Base-by-base conservation (phyloP, 83 land plant species). In the Picea engelmannii region DNA sequence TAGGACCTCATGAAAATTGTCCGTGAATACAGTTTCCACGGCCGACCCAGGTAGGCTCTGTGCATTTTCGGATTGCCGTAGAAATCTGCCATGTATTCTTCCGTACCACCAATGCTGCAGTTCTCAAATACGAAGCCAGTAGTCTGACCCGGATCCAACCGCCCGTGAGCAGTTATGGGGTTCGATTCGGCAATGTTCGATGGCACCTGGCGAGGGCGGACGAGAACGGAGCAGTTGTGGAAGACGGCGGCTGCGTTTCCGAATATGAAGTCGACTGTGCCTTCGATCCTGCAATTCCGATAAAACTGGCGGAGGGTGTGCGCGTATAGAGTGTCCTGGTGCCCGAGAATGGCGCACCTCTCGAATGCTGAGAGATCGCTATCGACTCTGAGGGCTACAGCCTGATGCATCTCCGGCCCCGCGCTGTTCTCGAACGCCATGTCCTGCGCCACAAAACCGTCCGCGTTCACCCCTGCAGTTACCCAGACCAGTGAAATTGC, bases 1-100 rank as follows among this genome's bases (percentile, higher is more conserved):
- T 42, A 8, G 78, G 83, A 79, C 6, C 79, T 61, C 44, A 86
- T 49, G 24, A 83, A 83, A 64, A 92, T 87, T 0, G 89, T 88
- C 35, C 90, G 83, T 6, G 97, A 88, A 69, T 81, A 95, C 80
- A 74, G 67, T 85, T 92, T 94, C 96, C 96, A 94, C 12, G 96
- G 96, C 84, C 96, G 81, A 18, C 96, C 93, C 25, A 89, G 78
- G 80, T 83, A 91, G 58, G 44, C 79, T 78, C 66, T 67, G 67
- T 82, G 78, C 62, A 62, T 78, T 24, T 18, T 42, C 21, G 87
- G 82, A 13, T 84, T 83, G 66, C 74, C 47, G 6, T 13, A 17
- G 74, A 78, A 89, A 4, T 49, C 52, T 0, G 15, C 74, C 86
- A 81, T 62, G 69, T 83, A 89, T 15, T 81, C 84, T 23, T 83